phyloP scores from a whole-genome alignment of 176 grass and related monocot species.

The Puya raimondii region DNA sequence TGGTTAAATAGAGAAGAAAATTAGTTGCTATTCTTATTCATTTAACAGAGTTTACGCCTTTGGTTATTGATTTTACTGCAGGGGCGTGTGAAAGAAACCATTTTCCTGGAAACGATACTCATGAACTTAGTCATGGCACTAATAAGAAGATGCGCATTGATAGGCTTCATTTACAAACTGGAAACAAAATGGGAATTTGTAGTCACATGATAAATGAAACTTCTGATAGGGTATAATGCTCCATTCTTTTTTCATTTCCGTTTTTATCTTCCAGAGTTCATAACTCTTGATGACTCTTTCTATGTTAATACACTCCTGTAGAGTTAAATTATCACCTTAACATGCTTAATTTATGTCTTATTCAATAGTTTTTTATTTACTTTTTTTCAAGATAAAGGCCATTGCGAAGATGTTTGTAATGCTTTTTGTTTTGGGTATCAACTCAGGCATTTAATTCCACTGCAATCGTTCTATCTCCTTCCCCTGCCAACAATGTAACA shows the following conservation, averaged over 20 bases:
- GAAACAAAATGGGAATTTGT: constrained; percentile 30
- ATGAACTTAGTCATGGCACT: constrained; percentile 26
- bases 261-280: not conserved
- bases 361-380: not conserved
- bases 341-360: not conserved
- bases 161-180: constrained; percentile 11
- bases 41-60: not conserved
- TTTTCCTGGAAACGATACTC: constrained; percentile 21
- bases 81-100: constrained; percentile 21
- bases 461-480: constrained; percentile 19
- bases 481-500: constrained; percentile 33
- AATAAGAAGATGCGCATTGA: constrained; percentile 31
- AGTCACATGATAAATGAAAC: constrained; percentile 17
- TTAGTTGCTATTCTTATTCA: constrained; percentile 13
- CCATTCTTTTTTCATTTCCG: not conserved
- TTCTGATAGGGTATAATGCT: constrained; percentile 36
- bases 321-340: not conserved
- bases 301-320: not conserved
- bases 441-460: constrained; percentile 34
- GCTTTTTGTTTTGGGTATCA: constrained; percentile 21
- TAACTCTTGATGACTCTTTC: not conserved
- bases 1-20: constrained; percentile 2
- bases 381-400: not conserved
- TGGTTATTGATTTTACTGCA: constrained; percentile 16
- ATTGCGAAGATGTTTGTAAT: not conserved